Evolutionary conservation across 164 flowering plant genomes (phyloP), one percentile per base, ranked within the genome.

Genomic region (Magnolia kwangsiensis): DNA sequence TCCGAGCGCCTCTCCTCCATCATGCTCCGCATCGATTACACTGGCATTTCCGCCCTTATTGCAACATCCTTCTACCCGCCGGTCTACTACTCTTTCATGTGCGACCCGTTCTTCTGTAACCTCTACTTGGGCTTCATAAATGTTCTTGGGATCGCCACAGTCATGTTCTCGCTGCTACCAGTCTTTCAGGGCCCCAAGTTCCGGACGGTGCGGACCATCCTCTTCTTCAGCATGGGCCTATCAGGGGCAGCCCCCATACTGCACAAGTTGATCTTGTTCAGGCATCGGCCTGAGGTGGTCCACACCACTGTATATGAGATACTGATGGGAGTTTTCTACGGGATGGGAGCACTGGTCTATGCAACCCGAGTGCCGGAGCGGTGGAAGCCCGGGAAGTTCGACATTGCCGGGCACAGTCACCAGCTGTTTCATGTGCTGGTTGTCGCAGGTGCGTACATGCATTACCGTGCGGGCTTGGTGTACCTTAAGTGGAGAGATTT

Each of bases 11-110:
- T 91, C n/a, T 81, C 98, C 19, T 96, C 90, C 87, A 90, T 96
- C 78, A 87, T 96, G 97, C 92, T 92, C 29, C 85, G 99, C 75
- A 84, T 96, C 5, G 99, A 96, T 78, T 96, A 96, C 77, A 94
- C 99, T 1, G 98, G 99, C 59, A 94, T 96, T 49, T 95, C 95
- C 21, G 97, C 97, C 19, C 92, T 96, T 64, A 94, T 94, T 76
- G 79, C 95, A 9, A 91, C 98, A 66, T 96, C 99, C 67, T 96
- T 96, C 78, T 96, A 90, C 78, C 99, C 99, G 18, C 92, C 88
- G 2, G 97, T 96, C 64, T 96, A 94, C 87, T 96, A 96, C 86
- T 92, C 99, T 64, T 96, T 96, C 87, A 92, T 92, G 98, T 96
- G 99, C 83, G 16, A 88, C 72, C 99, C 99, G 2, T 88, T 94